Conservation (phyloP, 2,329 filamentous ascomycete genomes). For the Neonectria sp. region DNA sequence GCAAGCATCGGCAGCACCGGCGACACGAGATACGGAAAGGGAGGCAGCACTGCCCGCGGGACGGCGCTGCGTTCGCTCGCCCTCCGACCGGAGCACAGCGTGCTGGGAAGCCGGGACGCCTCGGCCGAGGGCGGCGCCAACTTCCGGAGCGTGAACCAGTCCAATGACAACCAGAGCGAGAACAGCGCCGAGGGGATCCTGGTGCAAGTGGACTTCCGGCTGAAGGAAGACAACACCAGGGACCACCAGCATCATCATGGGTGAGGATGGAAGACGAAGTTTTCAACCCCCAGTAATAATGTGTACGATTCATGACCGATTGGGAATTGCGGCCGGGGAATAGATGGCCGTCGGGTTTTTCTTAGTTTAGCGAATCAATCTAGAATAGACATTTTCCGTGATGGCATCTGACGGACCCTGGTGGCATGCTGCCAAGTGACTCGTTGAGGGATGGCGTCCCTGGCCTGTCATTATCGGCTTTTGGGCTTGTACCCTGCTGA, state of each 20-base stretch:
- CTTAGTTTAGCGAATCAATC: neutral
- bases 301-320: conserved; percentile 12
- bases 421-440: neutral
- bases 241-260: neutral
- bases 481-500: neutral
- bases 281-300: neutral
- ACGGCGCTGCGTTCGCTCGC: conserved; percentile 51
- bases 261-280: neutral
- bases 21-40: conserved; percentile 44
- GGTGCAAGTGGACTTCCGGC: conserved; percentile 55
- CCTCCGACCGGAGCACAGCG: conserved; percentile 49
- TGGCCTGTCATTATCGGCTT: neutral
- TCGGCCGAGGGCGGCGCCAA: conserved; percentile 41
- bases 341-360: neutral
- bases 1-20: conserved; percentile 36
- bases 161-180: conserved; percentile 43
- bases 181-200: conserved; percentile 52
- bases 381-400: neutral
- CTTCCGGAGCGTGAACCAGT: conserved; percentile 37
- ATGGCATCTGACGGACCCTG: neutral
- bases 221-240: conserved; percentile 47
- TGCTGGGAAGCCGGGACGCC: conserved; percentile 47
- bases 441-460: neutral
- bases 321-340: neutral
- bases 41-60: conserved; percentile 39